Percentiles rank a stretch among this genome's conserved stretches.
Evolutionary conservation across 345 rosid genomes (phyloP).

Genomic region (Tarenaya hassleriana): DNA sequence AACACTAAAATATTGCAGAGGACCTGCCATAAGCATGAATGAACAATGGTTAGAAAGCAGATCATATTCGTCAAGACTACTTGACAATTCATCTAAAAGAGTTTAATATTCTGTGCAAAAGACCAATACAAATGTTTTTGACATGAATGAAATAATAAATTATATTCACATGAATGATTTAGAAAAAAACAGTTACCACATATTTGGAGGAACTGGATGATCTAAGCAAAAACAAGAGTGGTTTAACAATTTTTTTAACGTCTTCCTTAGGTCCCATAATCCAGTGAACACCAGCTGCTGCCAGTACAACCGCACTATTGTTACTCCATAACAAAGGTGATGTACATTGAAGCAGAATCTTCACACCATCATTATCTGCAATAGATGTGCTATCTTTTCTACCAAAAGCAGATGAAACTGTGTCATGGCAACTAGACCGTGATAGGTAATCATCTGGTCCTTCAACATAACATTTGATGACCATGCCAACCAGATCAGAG

Average conservation of each 20-base stretch:
- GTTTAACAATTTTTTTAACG: constrained; percentile 72
- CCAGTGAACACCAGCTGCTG: constrained; percentile 95
- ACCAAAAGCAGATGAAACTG: constrained; percentile 32
- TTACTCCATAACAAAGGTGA: constrained; percentile 89
- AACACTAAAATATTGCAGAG: constrained; percentile 84
- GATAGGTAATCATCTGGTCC: constrained; percentile 86
- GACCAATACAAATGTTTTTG: background rate
- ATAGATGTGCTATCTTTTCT: constrained; percentile 51
- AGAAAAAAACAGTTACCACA: constrained; percentile 49
- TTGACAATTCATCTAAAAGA: background rate
- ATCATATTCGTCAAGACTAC: background rate
- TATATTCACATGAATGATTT: no score
- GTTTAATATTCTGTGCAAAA: background rate
- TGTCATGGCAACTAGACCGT: constrained; percentile 41
- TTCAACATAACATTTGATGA: constrained; percentile 77
- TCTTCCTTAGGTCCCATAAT: constrained; percentile 78
- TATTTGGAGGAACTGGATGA: constrained; percentile 83
- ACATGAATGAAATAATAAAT: no score
- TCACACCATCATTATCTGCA: constrained; percentile 61
- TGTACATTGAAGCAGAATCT: constrained; percentile 79
- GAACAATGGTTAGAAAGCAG: constrained; percentile 15
- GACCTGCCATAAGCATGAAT: constrained; percentile 45
- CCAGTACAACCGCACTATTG: constrained; percentile 89
- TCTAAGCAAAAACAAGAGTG: constrained; percentile 78
- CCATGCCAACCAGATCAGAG: constrained; percentile 28